Conservation (phyloP, 2,329 filamentous ascomycete species). For the Fusarium veterinarium region DNA sequence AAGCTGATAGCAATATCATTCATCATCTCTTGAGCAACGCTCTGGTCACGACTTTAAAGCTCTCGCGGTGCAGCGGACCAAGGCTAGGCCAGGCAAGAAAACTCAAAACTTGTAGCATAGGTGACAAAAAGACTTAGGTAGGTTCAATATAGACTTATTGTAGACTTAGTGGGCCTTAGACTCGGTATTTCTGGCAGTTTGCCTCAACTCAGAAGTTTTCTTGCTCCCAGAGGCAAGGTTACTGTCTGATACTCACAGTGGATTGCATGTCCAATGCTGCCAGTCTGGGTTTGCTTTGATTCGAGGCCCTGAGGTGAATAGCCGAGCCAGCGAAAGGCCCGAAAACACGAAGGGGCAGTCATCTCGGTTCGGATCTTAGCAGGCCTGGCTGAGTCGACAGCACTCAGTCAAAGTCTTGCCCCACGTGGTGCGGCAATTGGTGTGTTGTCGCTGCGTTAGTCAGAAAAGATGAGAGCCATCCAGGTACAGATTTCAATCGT, state of each 20-base stretch:
- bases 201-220: background rate
- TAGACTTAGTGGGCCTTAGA: background rate
- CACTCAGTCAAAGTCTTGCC: slow-evolving; percentile 11
- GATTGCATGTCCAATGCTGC: slow-evolving; percentile 37
- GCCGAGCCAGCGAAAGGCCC: slow-evolving; percentile 32
- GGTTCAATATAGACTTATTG: background rate
- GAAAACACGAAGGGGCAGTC: slow-evolving; percentile 34
- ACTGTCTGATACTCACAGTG: slow-evolving; percentile 14
- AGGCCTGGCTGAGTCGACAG: slow-evolving; percentile 17
- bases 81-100: background rate
- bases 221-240: background rate
- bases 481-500: slow-evolving; percentile 11
- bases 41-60: background rate
- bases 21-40: background rate
- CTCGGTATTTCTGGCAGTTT: background rate
- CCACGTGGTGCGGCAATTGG: slow-evolving; percentile 40
- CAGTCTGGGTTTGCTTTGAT: slow-evolving; percentile 27
- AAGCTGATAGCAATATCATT: background rate
- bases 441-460: slow-evolving; percentile 13
- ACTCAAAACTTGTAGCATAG: background rate
- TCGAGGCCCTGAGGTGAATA: slow-evolving; percentile 22
- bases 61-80: background rate
- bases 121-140: background rate
- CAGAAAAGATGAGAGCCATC: slow-evolving; percentile 14
- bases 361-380: slow-evolving; percentile 36